Evolutionary conservation across 192 early-diverging fungal genomes (phyloP), one percentile per base, ranked within the genome.

Genomic region (Anaeromyces robustus): DNA sequence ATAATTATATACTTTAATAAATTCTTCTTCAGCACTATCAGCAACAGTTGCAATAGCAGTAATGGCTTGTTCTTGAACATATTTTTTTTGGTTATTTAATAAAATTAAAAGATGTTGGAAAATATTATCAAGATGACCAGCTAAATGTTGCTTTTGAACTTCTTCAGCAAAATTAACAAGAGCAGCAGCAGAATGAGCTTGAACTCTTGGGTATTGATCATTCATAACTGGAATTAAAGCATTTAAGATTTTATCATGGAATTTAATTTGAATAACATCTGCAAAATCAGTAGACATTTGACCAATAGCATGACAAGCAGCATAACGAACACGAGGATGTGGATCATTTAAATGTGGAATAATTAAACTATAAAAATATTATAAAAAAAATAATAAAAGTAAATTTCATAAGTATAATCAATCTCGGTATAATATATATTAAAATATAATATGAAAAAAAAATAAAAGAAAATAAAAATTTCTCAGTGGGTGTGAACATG

Each of bases 261-360:
- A 92, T 84, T 93, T 88, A 85, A 90, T 90, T 85, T 95, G 94
- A 41, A 96, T 83, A 28, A 81, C 16, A 41, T 86, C 85, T 2
- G 96, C 91, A 86, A 99, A 99, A 87, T 99, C 98, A 0, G 95
- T 98, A 78, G 94, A 93, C 94, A 99, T 95, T 86, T 99, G 98
- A 19, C 98, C 98, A 28, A 98, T 86, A 80, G 95, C 93, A 86
- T 97, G 97, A 87, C 96, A 97, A 68, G 94, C 94, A 77, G 98
- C 96, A 86, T 96, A 95, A 78, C 96, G 94, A 29, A 99, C 98
- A 80, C 98, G 92, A 31, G 96, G 92, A 83, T 99, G 94, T 12
- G 95, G 89, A 85, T 99, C 96, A 31, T 92, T 86, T 82, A 96
- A 88, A 83, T 89, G 92, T 52, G 94, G 93, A 17, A 93, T 83